Conservation (phyloP, 164 flowering plant genomes). For the Aristolochia fimbriata region DNA sequence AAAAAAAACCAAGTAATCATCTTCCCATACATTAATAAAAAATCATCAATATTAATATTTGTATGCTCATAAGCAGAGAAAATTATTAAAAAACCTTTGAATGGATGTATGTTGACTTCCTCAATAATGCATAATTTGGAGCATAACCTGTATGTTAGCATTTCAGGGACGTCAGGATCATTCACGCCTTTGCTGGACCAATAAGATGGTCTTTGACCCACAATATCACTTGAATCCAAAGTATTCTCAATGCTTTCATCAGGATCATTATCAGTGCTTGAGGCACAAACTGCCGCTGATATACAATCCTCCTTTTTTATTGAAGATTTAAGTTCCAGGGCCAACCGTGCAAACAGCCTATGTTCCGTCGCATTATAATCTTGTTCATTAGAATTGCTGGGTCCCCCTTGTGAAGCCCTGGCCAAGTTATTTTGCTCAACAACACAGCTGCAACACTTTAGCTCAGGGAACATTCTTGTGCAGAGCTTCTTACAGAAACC, state of each 20-base stretch:
- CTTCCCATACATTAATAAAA: neutral
- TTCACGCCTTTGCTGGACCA: conserved; percentile 91
- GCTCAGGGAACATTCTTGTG: conserved; percentile 47
- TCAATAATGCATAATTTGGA: conserved; percentile 48
- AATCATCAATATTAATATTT: neutral
- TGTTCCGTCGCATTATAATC: conserved; percentile 39
- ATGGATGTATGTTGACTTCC: conserved; percentile 65
- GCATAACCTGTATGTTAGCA: conserved; percentile 43
- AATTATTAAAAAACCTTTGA: conserved; percentile 43
- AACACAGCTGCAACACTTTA: conserved; percentile 24
- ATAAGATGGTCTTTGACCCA: conserved; percentile 41
- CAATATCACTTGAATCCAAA: conserved; percentile 37
- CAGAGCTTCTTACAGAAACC: conserved; percentile 55
- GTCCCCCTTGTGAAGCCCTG: conserved; percentile 16
- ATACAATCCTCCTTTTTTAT: conserved; percentile 25
- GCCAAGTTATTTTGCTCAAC: conserved; percentile 16
- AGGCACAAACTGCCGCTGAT: conserved; percentile 48
- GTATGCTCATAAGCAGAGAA: neutral
- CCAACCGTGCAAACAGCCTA: conserved; percentile 45
- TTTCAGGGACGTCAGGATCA: conserved; percentile 55
- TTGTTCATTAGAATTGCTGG: conserved; percentile 28
- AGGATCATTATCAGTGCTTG: conserved; percentile 85
- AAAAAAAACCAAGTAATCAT: neutral
- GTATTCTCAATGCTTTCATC: conserved; percentile 64
- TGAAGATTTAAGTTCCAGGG: conserved; percentile 24